phyloP scores from a whole-genome alignment of 2,329 filamentous ascomycete species.

The Cercospora sesami region DNA sequence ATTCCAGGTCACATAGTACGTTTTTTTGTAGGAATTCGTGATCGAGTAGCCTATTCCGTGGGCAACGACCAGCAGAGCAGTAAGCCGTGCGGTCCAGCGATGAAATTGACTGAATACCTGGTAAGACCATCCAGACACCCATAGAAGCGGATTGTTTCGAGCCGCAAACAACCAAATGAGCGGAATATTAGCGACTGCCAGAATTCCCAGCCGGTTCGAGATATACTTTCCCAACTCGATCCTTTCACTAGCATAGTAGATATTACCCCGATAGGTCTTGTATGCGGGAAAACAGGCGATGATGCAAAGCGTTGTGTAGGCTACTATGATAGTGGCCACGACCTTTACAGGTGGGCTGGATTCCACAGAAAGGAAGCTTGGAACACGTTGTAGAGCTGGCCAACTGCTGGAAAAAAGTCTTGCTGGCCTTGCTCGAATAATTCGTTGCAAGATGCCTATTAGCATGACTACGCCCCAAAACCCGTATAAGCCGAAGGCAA shows the following conservation, averaged over 20 bases:
- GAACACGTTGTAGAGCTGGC: neutral
- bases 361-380: conserved; percentile 21
- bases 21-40: conserved; percentile 40
- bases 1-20: conserved; percentile 34
- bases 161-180: conserved; percentile 66
- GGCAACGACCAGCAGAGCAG: conserved; percentile 61
- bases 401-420: neutral
- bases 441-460: conserved; percentile 39
- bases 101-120: conserved; percentile 67
- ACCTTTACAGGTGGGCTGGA: conserved; percentile 49
- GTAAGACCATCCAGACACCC: conserved; percentile 69
- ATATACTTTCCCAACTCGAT: conserved; percentile 50
- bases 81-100: conserved; percentile 64
- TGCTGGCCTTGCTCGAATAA: conserved; percentile 15
- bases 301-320: conserved; percentile 49
- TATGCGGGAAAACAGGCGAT: conserved; percentile 49
- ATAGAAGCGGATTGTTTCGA: conserved; percentile 65
- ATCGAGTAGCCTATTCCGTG: conserved; percentile 60
- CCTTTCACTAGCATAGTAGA: conserved; percentile 44
- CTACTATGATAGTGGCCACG: conserved; percentile 47
- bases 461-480: conserved; percentile 45
- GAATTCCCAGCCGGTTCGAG: conserved; percentile 63
- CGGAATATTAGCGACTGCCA: conserved; percentile 64
- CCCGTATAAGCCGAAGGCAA: conserved; percentile 31
- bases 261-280: conserved; percentile 47